Base-by-base conservation (phyloP, 2,329 filamentous ascomycete species). In the Aaosphaeria arxii region DNA sequence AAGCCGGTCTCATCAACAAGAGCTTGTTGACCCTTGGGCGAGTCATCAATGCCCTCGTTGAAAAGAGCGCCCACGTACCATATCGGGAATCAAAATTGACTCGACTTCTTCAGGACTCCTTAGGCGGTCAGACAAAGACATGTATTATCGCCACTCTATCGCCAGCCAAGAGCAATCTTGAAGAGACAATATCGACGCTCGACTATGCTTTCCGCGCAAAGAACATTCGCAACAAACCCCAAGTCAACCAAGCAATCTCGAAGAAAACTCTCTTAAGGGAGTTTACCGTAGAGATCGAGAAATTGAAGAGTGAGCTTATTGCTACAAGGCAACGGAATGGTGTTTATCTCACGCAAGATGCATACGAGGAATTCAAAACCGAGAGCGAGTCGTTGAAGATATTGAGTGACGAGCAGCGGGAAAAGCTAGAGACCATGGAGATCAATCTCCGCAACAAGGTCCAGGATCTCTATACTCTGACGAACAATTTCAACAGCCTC, bases 141-240 rank as follows among this genome's bases (percentile, higher is more conserved):
- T 99, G 94, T 75, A 99, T 99, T 57, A 97, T 99, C 63, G 94
- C 94, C 5, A 99, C 94, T 0, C 82, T 99, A 38, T 97, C 94
- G 2, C 91, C 94, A 1, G 90, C 91, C 6, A 95, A 94, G 71
- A 91, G 87, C 71, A 99, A 97, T 60, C 77, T 99, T 1, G 94
- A 99, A 64, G 94, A 99, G 71, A 99, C 95, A 0, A 97, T 99
- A 51, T 97, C 94, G 0, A 99, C 95, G 0, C 80, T 99, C 1
- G 94, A 99, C 69, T 99, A 99, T 66, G 95, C 94, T 7, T 97
- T 97, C 73, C 84, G 94, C 42, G 94, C 94, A 11, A 99, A 99
- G 77, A 97, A 99, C 59, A 99, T 99, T 62, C 88, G 89, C 43
- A 99, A 99, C 72, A 96, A 96, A 71, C 95, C 94, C 1, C 94